These are phyloP conservation scores for Wickerhamomyces rabaulensis DNA, from an alignment of 805 yeast genomes.

Conservation along the genomic window DNA sequence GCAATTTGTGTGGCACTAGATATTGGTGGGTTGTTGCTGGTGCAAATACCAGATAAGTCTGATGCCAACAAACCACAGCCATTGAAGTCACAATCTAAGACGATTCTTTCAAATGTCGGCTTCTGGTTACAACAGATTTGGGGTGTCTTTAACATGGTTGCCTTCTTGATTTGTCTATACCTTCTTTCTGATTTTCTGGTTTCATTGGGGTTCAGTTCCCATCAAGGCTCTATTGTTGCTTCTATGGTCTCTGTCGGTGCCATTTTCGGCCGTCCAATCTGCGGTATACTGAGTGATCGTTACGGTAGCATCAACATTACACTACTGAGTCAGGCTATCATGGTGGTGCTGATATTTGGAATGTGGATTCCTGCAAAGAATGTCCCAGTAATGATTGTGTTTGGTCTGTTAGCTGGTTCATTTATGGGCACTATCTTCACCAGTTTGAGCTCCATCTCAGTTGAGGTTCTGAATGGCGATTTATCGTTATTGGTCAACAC, in stretches of 20 bases:
- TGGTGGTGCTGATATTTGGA: slow-evolving; percentile 38
- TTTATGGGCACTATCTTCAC: slow-evolving; percentile 51
- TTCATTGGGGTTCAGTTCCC: slow-evolving; percentile 49
- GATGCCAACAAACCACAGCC: background rate
- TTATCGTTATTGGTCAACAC: background rate
- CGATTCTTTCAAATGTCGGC: background rate
- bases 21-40: background rate
- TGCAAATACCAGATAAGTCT: background rate
- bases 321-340: slow-evolving; percentile 35
- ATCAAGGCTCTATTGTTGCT: slow-evolving; percentile 52
- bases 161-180: slow-evolving; percentile 35
- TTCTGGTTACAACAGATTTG: background rate
- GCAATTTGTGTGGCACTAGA: background rate
- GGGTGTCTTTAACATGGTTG: background rate
- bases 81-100: background rate
- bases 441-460: background rate
- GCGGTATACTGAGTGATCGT: slow-evolving; percentile 47
- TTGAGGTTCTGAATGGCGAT: background rate
- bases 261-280: slow-evolving; percentile 46
- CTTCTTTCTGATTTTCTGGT: slow-evolving; percentile 54
- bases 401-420: slow-evolving; percentile 47
- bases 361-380: slow-evolving; percentile 57
- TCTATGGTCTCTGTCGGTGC: slow-evolving; percentile 61
- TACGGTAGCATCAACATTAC: slow-evolving; percentile 35
- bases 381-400: slow-evolving; percentile 46